Base-by-base conservation (phyloP, 768 basidiomycete species). In the Mrakia frigida region DNA sequence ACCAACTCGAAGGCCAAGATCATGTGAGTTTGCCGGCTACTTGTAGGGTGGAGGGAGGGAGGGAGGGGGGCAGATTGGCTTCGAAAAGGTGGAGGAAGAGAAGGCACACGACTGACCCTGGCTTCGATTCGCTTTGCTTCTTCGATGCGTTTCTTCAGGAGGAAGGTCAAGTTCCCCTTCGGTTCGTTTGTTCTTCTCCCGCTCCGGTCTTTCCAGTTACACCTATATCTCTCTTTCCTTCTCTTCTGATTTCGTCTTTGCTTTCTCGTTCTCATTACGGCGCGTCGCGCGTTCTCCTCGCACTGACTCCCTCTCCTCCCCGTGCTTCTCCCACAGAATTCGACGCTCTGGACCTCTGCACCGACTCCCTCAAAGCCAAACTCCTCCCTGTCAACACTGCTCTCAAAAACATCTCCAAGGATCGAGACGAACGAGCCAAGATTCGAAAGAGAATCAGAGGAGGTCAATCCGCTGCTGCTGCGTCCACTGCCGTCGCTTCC, bases 121-220 rank as follows among this genome's bases (percentile, higher is more conserved):
- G 16, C 35, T 11, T 60, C 41, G 10, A 35, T 63, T 65, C 52
- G 31, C 23, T 69, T 74, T 28, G 16, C 18, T 35, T 23, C 43
- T 13, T 35, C 16, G 33, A 39, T 50, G n/a, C 33, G 70, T 68
- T 33, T 68, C 14, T 56, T 18, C 70, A 70, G 28, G 73, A 59
- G 80, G 92, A 91, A 90, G 86, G 94, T 99, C 77, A 97, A 94
- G 84, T 98, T 98, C 83, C 90, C 92, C 0, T 87, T 89, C 60
- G 93, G 79, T 68, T 4, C 65, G 65, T 39, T 25, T 61, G 11
- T 16, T 31, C 59, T 14, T 16, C 53, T 16, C 18, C 25, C 11
- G 90, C 59, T 93, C 74, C 95, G 98, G 80, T 92, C 90, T 0
- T 81, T 91, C 53, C 94, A 96, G 74, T 85, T 97, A 5, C 11